Evolutionary conservation across 352 stramenopile species (phyloP).

Genomic region (Phytophthora capsici): DNA sequence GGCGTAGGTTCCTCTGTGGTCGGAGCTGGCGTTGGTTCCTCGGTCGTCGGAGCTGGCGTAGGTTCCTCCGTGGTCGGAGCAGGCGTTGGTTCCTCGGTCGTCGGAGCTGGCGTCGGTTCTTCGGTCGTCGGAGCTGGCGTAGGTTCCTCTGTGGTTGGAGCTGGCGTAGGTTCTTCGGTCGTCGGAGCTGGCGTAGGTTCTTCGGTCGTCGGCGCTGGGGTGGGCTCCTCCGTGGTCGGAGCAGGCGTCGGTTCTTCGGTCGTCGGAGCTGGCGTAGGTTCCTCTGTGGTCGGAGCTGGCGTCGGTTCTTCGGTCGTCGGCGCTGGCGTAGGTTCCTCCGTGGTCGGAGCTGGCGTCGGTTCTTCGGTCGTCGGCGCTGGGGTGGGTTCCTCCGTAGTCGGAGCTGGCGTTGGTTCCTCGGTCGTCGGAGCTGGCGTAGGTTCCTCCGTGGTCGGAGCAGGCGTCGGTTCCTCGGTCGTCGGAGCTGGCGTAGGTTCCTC

Average conservation of each 20-base stretch:
- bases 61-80: neutral
- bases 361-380: neutral
- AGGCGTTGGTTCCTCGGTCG: neutral
- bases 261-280: neutral
- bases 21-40: neutral
- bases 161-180: neutral
- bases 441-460: neutral
- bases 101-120: neutral
- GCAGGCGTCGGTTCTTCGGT: neutral
- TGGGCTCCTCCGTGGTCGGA: neutral
- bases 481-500: neutral
- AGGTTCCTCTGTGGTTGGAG: neutral
- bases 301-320: neutral
- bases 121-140: neutral
- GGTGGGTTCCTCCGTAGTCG: neutral
- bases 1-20: too few species aligned
- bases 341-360: neutral
- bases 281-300: neutral
- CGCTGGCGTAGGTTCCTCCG: neutral
- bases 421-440: neutral
- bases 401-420: neutral
- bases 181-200: neutral
- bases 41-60: neutral
- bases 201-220: neutral
- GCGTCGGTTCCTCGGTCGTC: neutral